Evolutionary conservation across 257 asterid genomes (phyloP).

Genomic region (Penstemon eatonii): DNA sequence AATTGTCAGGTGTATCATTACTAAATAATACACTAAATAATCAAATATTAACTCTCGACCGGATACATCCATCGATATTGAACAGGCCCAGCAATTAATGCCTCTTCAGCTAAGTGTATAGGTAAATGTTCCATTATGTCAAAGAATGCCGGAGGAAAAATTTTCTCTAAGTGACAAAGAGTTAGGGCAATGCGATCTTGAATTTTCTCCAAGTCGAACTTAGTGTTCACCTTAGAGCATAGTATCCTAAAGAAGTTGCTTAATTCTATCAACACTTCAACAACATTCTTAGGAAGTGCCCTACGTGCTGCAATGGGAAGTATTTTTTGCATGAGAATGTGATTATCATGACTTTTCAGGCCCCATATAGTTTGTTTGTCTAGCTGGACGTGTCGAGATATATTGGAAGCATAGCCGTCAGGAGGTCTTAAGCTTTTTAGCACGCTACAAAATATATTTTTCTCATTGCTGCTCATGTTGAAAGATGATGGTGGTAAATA

Average conservation of each 20-base stretch:
- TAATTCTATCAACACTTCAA: no score
- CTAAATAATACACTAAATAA: background rate
- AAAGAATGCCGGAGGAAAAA: constrained; percentile 9
- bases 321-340: no score
- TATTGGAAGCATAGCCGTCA: no score
- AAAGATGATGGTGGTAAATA: constrained; percentile 6
- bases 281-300: no score
- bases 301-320: no score
- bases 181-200: background rate
- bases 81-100: background rate
- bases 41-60: background rate
- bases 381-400: no score
- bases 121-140: constrained; percentile 16
- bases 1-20: no score
- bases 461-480: background rate
- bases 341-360: no score
- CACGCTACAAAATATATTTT: background rate
- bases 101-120: constrained; percentile 10
- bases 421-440: no score
- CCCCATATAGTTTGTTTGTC: no score
- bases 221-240: background rate
- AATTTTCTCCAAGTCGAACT: background rate
- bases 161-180: constrained; percentile 7
- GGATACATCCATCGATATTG: background rate
- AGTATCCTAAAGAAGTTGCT: no score